Conservation (phyloP, 2,329 filamentous ascomycete genomes). For the Aureobasidium subglaciale region DNA sequence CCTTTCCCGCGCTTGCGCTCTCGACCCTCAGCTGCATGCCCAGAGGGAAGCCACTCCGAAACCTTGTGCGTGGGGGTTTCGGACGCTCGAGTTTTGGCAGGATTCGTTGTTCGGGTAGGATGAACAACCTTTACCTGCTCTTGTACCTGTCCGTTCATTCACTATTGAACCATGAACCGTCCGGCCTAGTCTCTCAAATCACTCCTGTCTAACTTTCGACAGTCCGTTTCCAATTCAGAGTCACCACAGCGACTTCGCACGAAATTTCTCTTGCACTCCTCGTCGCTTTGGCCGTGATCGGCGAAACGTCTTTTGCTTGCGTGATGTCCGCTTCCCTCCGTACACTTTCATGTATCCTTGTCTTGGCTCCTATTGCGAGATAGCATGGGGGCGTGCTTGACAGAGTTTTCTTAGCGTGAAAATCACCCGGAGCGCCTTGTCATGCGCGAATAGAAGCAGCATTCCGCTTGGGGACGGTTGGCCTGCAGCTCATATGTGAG, state of each 20-base stretch:
- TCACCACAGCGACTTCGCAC: not conserved
- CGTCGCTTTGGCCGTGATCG: not conserved
- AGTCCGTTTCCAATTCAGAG: not conserved
- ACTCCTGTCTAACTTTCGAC: not conserved
- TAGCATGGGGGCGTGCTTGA: constrained; percentile 2
- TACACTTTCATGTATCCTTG: constrained; percentile 10
- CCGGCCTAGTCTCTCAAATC: not conserved
- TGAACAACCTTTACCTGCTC: constrained; percentile 8
- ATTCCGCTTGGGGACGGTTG: constrained; percentile 15
- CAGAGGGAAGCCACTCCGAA: constrained; percentile 9
- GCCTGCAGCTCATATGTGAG: constrained; percentile 1
- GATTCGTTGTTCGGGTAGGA: constrained; percentile 10
- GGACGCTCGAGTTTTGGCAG: not conserved
- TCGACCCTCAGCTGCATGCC: constrained; percentile 14
- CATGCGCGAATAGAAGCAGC: constrained; percentile 13
- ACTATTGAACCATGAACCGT: constrained; percentile 5
- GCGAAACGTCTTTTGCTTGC: constrained; percentile 14
- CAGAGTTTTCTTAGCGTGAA: constrained; percentile 13
- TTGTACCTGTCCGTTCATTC: not conserved
- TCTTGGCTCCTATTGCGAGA: constrained; percentile 5
- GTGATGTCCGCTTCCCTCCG: constrained; percentile 11
- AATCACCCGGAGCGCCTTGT: constrained; percentile 13
- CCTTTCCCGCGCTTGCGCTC: constrained; percentile 12
- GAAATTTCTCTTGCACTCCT: not conserved
- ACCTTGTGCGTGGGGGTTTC: constrained; percentile 13